Conservation (phyloP, 2,329 filamentous ascomycete genomes). For the Plenodomus biglobosus region DNA sequence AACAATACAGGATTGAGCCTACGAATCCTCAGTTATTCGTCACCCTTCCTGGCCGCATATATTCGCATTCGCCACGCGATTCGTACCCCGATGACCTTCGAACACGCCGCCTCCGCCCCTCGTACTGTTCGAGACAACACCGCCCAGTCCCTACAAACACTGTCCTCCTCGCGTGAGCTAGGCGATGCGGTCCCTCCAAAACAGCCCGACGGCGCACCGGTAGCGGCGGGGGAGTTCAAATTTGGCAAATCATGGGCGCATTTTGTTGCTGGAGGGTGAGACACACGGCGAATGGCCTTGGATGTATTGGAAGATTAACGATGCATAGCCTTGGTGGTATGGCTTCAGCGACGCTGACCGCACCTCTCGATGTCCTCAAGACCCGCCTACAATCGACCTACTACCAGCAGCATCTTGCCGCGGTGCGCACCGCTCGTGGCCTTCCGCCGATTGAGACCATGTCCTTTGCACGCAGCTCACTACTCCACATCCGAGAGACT, state of each 20-base stretch:
- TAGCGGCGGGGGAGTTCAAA: constrained; percentile 47
- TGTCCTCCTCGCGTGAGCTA: constrained; percentile 58
- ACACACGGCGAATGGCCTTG: constrained; percentile 25
- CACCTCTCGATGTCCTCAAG: constrained; percentile 90
- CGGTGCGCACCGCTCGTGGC: constrained; percentile 63
- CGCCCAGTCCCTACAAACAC: constrained; percentile 30
- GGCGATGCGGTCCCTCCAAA: constrained; percentile 58
- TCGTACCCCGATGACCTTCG: constrained; percentile 39
- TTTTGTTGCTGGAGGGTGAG: constrained; percentile 84
- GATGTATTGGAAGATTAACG: constrained; percentile 15
- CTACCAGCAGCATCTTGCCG: constrained; percentile 80
- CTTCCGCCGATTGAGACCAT: constrained; percentile 58
- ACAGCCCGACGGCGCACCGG: constrained; percentile 41
- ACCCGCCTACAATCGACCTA: constrained; percentile 93
- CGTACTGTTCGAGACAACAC: constrained; percentile 32
- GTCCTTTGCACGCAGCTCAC: constrained; percentile 64
- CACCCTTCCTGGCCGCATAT: constrained; percentile 3
- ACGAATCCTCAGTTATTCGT: background rate
- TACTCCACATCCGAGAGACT: constrained; percentile 80
- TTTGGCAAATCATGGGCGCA: constrained; percentile 81
- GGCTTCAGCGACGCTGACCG: constrained; percentile 88
- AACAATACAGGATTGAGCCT: background rate
- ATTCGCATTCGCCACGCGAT: constrained; percentile 10
- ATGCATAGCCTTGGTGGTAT: constrained; percentile 76
- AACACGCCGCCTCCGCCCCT: constrained; percentile 35